phyloP scores from a whole-genome alignment of 2,329 filamentous ascomycete genomes.

The Pseudofabraea citricarpa region DNA sequence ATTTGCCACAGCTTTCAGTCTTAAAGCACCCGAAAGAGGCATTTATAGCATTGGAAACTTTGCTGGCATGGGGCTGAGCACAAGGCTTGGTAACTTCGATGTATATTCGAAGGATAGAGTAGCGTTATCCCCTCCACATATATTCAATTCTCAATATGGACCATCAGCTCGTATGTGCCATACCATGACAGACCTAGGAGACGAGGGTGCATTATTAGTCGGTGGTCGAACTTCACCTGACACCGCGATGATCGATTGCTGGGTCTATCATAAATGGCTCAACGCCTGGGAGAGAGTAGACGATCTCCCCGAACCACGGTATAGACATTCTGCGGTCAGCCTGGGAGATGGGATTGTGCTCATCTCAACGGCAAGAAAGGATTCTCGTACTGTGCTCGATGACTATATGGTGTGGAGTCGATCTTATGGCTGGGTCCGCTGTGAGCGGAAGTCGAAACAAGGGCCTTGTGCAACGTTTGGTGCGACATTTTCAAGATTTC shows the following conservation, averaged over 20 bases:
- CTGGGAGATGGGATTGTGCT: slow-evolving; percentile 45
- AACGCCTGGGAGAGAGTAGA: slow-evolving; percentile 58
- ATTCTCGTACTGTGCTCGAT: slow-evolving; percentile 18
- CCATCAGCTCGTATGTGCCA: slow-evolving; percentile 64
- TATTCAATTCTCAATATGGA: slow-evolving; percentile 19
- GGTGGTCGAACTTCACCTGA: slow-evolving; percentile 78
- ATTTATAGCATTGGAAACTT: slow-evolving; percentile 23
- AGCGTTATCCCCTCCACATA: not conserved
- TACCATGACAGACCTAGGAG: slow-evolving; percentile 62
- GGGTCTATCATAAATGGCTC: slow-evolving; percentile 56
- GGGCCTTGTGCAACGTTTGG: slow-evolving; percentile 16
- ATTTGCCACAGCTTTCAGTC: slow-evolving; percentile 52
- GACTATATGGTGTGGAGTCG: slow-evolving; percentile 25
- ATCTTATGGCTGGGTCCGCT: slow-evolving; percentile 22
- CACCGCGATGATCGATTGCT: slow-evolving; percentile 66
- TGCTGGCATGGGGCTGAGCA: slow-evolving; percentile 31
- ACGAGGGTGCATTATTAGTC: slow-evolving; percentile 56
- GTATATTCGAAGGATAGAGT: slow-evolving; percentile 32
- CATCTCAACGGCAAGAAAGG: slow-evolving; percentile 22
- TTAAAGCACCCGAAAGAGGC: slow-evolving; percentile 32
- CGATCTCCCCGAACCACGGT: slow-evolving; percentile 66
- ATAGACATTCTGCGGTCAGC: slow-evolving; percentile 64
- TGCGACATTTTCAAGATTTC: slow-evolving; percentile 11
- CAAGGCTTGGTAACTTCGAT: slow-evolving; percentile 39
- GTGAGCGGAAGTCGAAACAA: slow-evolving; percentile 9